Evolutionary conservation across 2,329 filamentous ascomycete genomes (phyloP).

Genomic region (Westerdykella sp.): DNA sequence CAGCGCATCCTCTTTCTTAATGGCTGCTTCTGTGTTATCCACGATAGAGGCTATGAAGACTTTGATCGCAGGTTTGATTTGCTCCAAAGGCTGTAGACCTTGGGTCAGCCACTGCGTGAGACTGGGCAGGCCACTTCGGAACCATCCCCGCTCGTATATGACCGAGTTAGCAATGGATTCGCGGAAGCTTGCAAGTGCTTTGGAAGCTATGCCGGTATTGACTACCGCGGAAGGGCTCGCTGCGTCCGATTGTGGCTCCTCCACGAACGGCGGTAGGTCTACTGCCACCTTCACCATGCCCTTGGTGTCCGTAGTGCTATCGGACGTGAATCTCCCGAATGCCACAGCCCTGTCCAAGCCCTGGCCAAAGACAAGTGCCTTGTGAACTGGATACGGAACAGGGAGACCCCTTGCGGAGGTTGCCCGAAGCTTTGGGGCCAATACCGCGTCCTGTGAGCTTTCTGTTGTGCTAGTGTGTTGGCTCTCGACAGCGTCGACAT

Average conservation of each 20-base stretch:
- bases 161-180: slow-evolving; percentile 63
- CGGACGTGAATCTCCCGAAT: slow-evolving; percentile 38
- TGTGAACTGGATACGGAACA: slow-evolving; percentile 78
- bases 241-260: slow-evolving; percentile 26
- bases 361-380: slow-evolving; percentile 65
- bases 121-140: slow-evolving; percentile 60
- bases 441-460: slow-evolving; percentile 56
- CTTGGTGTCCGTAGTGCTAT: slow-evolving; percentile 35
- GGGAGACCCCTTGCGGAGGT: slow-evolving; percentile 58
- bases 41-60: slow-evolving; percentile 63
- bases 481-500: slow-evolving; percentile 39
- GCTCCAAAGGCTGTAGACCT: slow-evolving; percentile 29
- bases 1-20: slow-evolving; percentile 47
- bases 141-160: slow-evolving; percentile 69
- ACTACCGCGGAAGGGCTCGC: slow-evolving; percentile 40
- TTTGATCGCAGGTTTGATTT: slow-evolving; percentile 60
- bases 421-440: slow-evolving; percentile 69
- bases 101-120: slow-evolving; percentile 59
- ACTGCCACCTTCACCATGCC: slow-evolving; percentile 52
- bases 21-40: slow-evolving; percentile 46
- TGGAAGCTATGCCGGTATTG: slow-evolving; percentile 56
- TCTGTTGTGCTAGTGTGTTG: slow-evolving; percentile 22
- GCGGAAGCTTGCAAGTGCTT: slow-evolving; percentile 62
- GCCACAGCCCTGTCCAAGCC: slow-evolving; percentile 63
- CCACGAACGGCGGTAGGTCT: slow-evolving; percentile 45